Evolutionary conservation across 208 protist genomes (phyloP).

Genomic region (Trypanosoma mega): DNA sequence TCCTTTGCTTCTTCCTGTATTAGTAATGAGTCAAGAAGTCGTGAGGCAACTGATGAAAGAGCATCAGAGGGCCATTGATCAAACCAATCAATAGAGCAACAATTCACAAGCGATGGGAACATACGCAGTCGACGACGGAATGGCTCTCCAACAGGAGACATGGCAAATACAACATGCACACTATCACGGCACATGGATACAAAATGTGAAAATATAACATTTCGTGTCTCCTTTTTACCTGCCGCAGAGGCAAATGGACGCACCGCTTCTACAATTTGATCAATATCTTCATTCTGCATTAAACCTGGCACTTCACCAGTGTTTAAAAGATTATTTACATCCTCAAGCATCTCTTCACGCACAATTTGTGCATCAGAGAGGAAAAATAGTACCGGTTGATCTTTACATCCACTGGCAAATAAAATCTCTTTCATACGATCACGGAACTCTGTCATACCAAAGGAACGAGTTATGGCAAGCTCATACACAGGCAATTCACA

Average conservation of each 20-base stretch:
- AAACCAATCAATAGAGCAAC: constrained; percentile 98
- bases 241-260: constrained; percentile 80
- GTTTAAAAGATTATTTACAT: constrained; percentile 98
- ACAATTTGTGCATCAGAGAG: constrained; percentile 96
- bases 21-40: constrained; percentile 57
- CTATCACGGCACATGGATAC: constrained; percentile 93
- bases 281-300: constrained; percentile 95
- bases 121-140: constrained; percentile 95
- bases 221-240: constrained; percentile 93
- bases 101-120: constrained; percentile 98
- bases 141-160: constrained; percentile 95
- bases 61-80: constrained; percentile 95
- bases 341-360: constrained; percentile 95
- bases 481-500: constrained; percentile 88
- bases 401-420: constrained; percentile 80
- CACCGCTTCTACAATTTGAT: constrained; percentile 91
- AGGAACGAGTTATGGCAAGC: constrained; percentile 90
- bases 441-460: constrained; percentile 93
- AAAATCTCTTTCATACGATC: constrained; percentile 93
- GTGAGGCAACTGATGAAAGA: constrained; percentile 87
- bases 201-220: constrained; percentile 93
- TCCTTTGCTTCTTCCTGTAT: constrained; percentile 61
- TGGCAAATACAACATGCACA: constrained; percentile 96
- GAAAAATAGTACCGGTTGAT: constrained; percentile 93
- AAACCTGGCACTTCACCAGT: constrained; percentile 97